phyloP scores from a whole-genome alignment of 768 basidiomycete species.

The Hypsizygus marmoreus region DNA sequence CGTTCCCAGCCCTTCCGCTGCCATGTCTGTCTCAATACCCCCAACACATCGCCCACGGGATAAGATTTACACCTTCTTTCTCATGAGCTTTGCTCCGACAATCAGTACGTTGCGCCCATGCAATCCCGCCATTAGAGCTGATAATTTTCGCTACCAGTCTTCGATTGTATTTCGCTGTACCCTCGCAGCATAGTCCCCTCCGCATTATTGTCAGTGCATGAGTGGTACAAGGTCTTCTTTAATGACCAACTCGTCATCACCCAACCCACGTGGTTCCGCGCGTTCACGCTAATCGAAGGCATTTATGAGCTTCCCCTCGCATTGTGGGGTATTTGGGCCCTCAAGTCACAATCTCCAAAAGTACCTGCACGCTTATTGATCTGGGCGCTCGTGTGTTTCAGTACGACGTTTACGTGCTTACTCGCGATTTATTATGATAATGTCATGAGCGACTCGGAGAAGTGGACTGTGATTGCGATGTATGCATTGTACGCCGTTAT shows the following conservation, averaged over 20 bases:
- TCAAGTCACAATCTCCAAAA: constrained; percentile 19
- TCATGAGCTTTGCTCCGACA: constrained; percentile 18
- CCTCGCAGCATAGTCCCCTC: constrained; percentile 16
- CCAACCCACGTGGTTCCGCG: constrained; percentile 23
- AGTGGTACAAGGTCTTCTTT: constrained; percentile 19
- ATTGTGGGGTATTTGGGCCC: constrained; percentile 21
- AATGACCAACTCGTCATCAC: constrained; percentile 24
- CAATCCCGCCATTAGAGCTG: neutral
- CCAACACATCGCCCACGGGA: constrained; percentile 15
- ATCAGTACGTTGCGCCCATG: constrained; percentile 8
- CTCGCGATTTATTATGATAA: constrained; percentile 23
- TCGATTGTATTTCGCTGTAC: constrained; percentile 23
- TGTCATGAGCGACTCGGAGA: constrained; percentile 21
- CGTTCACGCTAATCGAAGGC: constrained; percentile 20
- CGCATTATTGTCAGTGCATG: constrained; percentile 17
- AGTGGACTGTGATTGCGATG: constrained; percentile 15
- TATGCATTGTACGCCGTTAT: constrained; percentile 20
- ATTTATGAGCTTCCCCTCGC: constrained; percentile 24
- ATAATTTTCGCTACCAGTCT: constrained; percentile 11
- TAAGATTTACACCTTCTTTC: constrained; percentile 18
- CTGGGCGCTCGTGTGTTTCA: constrained; percentile 18
- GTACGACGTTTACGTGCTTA: constrained; percentile 22
- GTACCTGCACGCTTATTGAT: constrained; percentile 20
- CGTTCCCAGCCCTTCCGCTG: no score
- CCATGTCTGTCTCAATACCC: constrained; percentile 13